These are phyloP conservation scores for Botrytis elliptica DNA, from an alignment of 2,329 filamentous ascomycete genomes.

Conservation along the genomic window DNA sequence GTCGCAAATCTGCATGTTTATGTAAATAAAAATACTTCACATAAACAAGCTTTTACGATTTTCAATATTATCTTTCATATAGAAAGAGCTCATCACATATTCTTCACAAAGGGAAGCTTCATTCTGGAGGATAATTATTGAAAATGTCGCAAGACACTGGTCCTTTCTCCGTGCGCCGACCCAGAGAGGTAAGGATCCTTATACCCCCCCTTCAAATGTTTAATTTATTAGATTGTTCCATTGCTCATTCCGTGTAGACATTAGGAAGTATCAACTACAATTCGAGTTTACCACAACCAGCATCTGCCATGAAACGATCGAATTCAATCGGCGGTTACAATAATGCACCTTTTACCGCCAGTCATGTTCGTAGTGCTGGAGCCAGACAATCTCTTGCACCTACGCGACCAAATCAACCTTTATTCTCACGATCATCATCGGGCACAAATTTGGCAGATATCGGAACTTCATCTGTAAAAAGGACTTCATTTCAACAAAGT, in stretches of 20 bases:
- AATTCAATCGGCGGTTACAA: conserved; percentile 71
- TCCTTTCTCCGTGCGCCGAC: conserved; percentile 87
- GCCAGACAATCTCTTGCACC: conserved; percentile 84
- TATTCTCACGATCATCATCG: conserved; percentile 82
- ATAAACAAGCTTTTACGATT: neutral
- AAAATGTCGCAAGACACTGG: conserved; percentile 82
- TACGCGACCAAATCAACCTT: conserved; percentile 77
- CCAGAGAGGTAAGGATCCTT: conserved; percentile 70
- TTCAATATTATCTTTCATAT: conserved; percentile 6
- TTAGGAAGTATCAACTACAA: conserved; percentile 81
- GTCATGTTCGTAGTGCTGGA: conserved; percentile 76
- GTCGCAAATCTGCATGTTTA: neutral
- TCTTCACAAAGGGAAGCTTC: neutral
- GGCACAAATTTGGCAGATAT: conserved; percentile 76
- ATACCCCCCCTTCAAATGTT: conserved; percentile 3
- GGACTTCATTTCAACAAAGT: conserved; percentile 73
- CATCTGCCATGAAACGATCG: conserved; percentile 90
- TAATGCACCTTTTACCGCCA: conserved; percentile 61
- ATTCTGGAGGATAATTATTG: conserved; percentile 21
- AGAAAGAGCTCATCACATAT: conserved; percentile 6
- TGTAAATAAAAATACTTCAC: conserved; percentile 8
- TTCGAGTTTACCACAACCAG: conserved; percentile 82
- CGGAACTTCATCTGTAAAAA: conserved; percentile 79
- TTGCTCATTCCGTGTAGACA: conserved; percentile 56
- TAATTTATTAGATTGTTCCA: neutral